phyloP scores from a whole-genome alignment of 2,329 filamentous ascomycete genomes.

The Fusarium nodosum region DNA sequence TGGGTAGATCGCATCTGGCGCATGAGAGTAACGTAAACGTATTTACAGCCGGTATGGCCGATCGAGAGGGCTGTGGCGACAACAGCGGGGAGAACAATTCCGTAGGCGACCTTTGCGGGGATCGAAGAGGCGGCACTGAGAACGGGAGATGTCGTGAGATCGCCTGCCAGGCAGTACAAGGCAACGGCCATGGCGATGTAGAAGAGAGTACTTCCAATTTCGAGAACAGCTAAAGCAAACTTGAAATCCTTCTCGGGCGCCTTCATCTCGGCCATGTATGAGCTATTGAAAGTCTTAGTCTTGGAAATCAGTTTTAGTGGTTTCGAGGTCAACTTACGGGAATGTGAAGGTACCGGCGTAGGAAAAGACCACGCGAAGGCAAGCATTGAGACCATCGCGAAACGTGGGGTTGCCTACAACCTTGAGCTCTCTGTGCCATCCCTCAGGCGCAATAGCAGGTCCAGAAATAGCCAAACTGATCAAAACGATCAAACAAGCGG shows the following conservation, averaged over 20 bases:
- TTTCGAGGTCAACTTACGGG: conserved; percentile 14
- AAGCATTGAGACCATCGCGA: conserved; percentile 45
- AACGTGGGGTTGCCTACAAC: conserved; percentile 43
- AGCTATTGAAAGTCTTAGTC: not conserved
- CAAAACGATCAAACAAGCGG: conserved; percentile 41
- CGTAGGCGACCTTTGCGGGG: conserved; percentile 49
- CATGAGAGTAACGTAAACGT: conserved; percentile 42
- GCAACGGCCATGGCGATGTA: conserved; percentile 46
- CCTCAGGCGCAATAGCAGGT: conserved; percentile 32
- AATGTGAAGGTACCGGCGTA: conserved; percentile 49
- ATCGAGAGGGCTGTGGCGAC: conserved; percentile 45
- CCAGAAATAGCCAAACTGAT: conserved; percentile 41
- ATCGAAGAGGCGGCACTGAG: conserved; percentile 43
- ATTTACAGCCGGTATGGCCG: conserved; percentile 49
- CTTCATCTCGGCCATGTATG: conserved; percentile 49
- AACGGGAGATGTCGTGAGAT: conserved; percentile 44
- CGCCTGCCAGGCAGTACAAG: conserved; percentile 45
- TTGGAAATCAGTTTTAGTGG: accelerated
- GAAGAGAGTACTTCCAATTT: conserved; percentile 46
- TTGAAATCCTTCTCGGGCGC: conserved; percentile 43
- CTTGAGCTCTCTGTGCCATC: conserved; percentile 41
- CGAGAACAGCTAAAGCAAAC: conserved; percentile 41
- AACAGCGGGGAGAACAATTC: conserved; percentile 46
- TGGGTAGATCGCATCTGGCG: conserved; percentile 36
- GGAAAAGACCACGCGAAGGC: conserved; percentile 44